These are phyloP conservation scores for Lathyrus sativus DNA, from an alignment of 306 rosid species.

Conservation along the genomic window DNA sequence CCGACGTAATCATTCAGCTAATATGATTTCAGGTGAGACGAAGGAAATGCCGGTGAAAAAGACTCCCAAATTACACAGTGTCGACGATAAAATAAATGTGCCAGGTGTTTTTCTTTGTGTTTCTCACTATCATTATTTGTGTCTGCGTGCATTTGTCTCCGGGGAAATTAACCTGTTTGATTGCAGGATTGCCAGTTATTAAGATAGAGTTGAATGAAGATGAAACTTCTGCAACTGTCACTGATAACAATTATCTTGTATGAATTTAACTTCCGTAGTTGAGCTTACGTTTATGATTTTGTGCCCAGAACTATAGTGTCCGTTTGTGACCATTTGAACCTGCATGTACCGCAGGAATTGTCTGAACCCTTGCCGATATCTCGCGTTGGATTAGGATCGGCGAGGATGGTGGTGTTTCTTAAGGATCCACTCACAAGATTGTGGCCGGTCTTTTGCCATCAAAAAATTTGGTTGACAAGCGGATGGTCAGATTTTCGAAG, in stretches of 20 bases:
- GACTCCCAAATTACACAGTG: constrained; percentile 32
- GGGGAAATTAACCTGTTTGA: constrained; percentile 3
- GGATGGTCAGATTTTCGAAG: constrained; percentile 59
- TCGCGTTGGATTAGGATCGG: background rate
- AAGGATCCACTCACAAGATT: constrained; percentile 44
- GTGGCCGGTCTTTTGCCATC: constrained; percentile 63
- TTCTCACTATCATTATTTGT: constrained; percentile 1
- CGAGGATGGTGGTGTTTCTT: constrained; percentile 45
- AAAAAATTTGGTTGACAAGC: constrained; percentile 24
- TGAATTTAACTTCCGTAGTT: background rate
- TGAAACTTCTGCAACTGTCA: background rate
- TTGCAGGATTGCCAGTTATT: constrained; percentile 41
- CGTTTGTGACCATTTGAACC: constrained; percentile 20
- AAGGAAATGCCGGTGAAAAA: background rate
- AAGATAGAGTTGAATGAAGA: constrained; percentile 14
- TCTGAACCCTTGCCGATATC: constrained; percentile 39
- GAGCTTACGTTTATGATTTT: background rate
- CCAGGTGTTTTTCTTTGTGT: constrained; percentile 28
- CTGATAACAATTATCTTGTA: background rate
- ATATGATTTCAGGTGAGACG: constrained; percentile 41
- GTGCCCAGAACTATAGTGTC: background rate
- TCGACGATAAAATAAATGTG: constrained; percentile 28
- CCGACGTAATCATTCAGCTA: constrained; percentile 17
- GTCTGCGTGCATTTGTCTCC: background rate
- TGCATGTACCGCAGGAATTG: constrained; percentile 48